Evolutionary conservation across 805 yeast genomes (phyloP), one percentile per base, ranked within the genome.

Genomic region (Candida peoriensis): DNA sequence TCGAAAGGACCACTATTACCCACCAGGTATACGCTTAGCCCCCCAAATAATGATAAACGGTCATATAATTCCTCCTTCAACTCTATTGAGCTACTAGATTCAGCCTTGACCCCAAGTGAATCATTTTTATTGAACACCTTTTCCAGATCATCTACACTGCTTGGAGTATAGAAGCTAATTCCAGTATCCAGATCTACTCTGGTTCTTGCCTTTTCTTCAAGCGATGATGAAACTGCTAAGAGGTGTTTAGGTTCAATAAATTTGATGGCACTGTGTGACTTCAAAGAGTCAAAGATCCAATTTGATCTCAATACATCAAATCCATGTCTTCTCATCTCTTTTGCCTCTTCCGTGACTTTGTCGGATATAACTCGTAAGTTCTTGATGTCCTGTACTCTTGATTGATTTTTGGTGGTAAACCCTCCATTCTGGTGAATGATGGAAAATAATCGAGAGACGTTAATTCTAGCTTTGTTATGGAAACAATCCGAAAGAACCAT

Each of bases 201-300:
- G 3, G 36, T 37, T 4, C 28, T 11, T 4, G 70, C 57, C 4
- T 39, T 36, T 2, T 42, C 42, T 14, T 47, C 32, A 16, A 64
- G 42, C 0, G 36, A 39, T 3, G 61, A 52, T 5, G 65, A 62
- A 2, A 70, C 74, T 32, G 45, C 47, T 18, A 72, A 69, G 24
- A 80, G 62, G 47, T 85, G 81, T 15, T 55, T 50, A 1, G 85
- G 82, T 44, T 84, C 95, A 6, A 82, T 44, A 13, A 15, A 25
- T 2, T 67, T 68, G 1, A 85, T 55, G 2, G 76, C 30, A 3
- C 46, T 33, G 2, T 54, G 47, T 11, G 61, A 52, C 13, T 54
- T 48, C 3, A 84, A 59, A 46, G 93, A 77, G 44, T 84, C 89
- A 29, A 76, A 63, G 6, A 86, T 53, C 95, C 96, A 90, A 20